Evolutionary conservation across 116 monocot species (phyloP).

Genomic region (Phalaenopsis hybrid): DNA sequence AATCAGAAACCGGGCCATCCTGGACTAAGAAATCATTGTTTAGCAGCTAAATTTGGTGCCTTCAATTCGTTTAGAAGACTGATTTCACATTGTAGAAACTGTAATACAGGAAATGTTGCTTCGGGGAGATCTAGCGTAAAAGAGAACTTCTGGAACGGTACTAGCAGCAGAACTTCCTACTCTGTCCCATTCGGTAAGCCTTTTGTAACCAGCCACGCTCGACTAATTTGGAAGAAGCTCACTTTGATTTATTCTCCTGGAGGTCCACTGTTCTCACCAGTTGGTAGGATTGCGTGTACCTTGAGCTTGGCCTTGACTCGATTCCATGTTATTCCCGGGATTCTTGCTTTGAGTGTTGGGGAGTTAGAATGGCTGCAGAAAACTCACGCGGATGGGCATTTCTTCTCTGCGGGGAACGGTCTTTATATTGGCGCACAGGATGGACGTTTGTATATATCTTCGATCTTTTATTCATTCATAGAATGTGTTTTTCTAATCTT

Average conservation of each 20-base stretch:
- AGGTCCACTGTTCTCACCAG: constrained; percentile 11
- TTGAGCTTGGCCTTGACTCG: constrained; percentile 48
- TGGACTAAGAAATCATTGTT: constrained; percentile 25
- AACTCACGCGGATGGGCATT: constrained; percentile 43
- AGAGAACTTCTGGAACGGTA: constrained; percentile 10
- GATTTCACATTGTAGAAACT: constrained; percentile 23
- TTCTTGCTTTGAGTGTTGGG: constrained; percentile 45
- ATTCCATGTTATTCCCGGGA: constrained; percentile 50
- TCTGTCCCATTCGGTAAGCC: constrained; percentile 5
- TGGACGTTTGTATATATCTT: constrained; percentile 32
- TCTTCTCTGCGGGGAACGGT: constrained; percentile 24
- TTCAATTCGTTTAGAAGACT: constrained; percentile 22
- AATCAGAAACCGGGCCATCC: constrained; percentile 19
- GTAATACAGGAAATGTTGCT: not conserved
- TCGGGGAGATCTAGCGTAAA: constrained; percentile 2
- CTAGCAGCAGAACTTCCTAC: constrained; percentile 17
- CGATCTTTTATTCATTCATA: constrained; percentile 24
- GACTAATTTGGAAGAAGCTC: constrained; percentile 43
- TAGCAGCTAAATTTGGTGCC: constrained; percentile 10
- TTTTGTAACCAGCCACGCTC: constrained; percentile 18
- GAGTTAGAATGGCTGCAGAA: constrained; percentile 31
- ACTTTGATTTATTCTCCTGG: constrained; percentile 14
- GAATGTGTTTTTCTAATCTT: constrained; percentile 52
- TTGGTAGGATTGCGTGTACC: constrained; percentile 41
- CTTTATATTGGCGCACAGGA: constrained; percentile 40